Conservation (phyloP, 805 yeast species). For the Nakazawaea ishiwadae region DNA sequence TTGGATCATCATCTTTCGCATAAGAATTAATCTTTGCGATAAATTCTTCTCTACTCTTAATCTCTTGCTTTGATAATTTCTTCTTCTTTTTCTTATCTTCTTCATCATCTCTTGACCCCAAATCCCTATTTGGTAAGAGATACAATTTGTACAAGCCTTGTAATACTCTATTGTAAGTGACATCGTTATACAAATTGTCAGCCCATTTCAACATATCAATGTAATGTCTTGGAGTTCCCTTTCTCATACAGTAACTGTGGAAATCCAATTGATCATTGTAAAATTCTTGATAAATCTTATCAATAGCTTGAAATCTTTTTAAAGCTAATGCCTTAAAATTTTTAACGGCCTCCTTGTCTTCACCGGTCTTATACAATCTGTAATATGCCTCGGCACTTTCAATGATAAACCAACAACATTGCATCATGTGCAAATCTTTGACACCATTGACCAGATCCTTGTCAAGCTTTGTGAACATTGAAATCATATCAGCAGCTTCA, state of each 20-base stretch:
- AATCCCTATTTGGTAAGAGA: slow-evolving; percentile 31
- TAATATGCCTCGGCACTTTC: slow-evolving; percentile 83
- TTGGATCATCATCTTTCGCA: slow-evolving; percentile 50
- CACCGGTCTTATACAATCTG: slow-evolving; percentile 45
- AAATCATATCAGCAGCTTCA: slow-evolving; percentile 67
- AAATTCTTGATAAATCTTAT: slow-evolving; percentile 65
- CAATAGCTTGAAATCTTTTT: slow-evolving; percentile 68
- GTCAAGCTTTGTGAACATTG: slow-evolving; percentile 83
- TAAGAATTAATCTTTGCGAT: slow-evolving; percentile 35
- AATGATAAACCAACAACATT: slow-evolving; percentile 82
- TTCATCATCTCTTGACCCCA: slow-evolving; percentile 25
- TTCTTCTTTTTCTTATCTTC: slow-evolving; percentile 31
- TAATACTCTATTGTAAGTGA: slow-evolving; percentile 68
- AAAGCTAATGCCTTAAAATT: slow-evolving; percentile 66
- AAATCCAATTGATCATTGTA: slow-evolving; percentile 87
- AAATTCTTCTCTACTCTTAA: slow-evolving; percentile 51
- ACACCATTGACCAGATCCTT: slow-evolving; percentile 71
- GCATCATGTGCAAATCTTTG: slow-evolving; percentile 82
- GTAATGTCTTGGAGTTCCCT: slow-evolving; percentile 87
- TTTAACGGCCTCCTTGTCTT: slow-evolving; percentile 28
- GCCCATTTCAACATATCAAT: slow-evolving; percentile 78
- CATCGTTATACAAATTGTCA: slow-evolving; percentile 63
- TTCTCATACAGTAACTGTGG: slow-evolving; percentile 87
- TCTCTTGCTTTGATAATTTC: slow-evolving; percentile 53
- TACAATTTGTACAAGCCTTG: slow-evolving; percentile 58